Evolutionary conservation across 176 grass and related monocot genomes (phyloP), one percentile per base, ranked within the genome.

Genomic region (Saccharum spontaneum): DNA sequence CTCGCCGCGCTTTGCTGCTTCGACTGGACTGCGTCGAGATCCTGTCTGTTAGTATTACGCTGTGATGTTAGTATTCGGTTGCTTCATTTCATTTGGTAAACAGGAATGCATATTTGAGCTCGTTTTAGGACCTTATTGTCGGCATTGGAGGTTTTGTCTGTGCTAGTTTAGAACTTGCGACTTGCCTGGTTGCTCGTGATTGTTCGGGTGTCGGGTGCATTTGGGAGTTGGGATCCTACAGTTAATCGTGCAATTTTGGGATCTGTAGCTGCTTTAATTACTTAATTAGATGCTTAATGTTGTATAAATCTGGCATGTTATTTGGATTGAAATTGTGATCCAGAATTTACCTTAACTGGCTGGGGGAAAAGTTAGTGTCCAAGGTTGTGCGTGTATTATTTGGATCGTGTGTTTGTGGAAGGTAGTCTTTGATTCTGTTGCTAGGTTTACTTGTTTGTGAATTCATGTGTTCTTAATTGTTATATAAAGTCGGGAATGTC

Each of bases 201-300:
- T 31, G 17, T 81, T 55, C 0, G 37, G 36, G 39, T 45, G 26
- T 22, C 8, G 22, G 20, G 57, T 61, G n/a, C 57, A 61, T 1
- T 10, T 61, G 57, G 55, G 26, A 44, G 84, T 79, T 83, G 62
- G 57, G 75, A 75, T 76, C 49, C 57, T 69, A 62, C 39, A 38
- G 36, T 84, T 46, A 38, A 82, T 73, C 43, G 1, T 1, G n/a
- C n/a, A 72, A 46, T 71, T 0, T 45, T 77, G 14, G 28, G 36
- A 13, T 63, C 9, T 22, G 5, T 63, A 2, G 9, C 69, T 79
- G 10, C 82, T 81, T 67, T 11, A 49, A 61, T 15, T 7, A 13
- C 30, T 81, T 64, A 67, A 43, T 71, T 30, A 22, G 28, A 26
- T 54, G 30, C 11, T 50, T n/a, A 33, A 6, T 8, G 3, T 40